phyloP scores from a whole-genome alignment of 768 basidiomycete genomes.

The Xanthoconium stramineum region DNA sequence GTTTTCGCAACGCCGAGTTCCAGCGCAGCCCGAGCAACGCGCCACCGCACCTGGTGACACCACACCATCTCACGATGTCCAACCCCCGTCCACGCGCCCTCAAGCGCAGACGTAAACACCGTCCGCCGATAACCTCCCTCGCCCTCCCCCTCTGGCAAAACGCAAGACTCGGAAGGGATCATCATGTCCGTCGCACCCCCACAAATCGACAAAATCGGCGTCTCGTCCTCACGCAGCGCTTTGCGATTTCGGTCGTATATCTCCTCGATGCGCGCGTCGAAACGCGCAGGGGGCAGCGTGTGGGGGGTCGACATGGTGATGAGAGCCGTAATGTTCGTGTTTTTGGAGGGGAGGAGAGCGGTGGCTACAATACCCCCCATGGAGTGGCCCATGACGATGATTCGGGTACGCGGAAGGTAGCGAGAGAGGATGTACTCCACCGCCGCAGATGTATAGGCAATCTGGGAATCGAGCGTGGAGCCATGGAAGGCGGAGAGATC shows the following conservation, averaged over 20 bases:
- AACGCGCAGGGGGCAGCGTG: constrained; percentile 79
- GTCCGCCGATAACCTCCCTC: constrained; percentile 47
- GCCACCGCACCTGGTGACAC: constrained; percentile 97
- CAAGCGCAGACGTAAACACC: constrained; percentile 82
- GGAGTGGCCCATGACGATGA: constrained; percentile 88
- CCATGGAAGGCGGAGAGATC: constrained; percentile 96
- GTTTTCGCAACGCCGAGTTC: constrained; percentile 48
- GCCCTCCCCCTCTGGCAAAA: constrained; percentile 40
- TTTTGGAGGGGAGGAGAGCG: constrained; percentile 62
- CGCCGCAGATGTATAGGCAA: constrained; percentile 64
- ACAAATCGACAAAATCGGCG: constrained; percentile 79
- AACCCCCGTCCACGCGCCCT: constrained; percentile 93
- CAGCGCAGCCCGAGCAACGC: constrained; percentile 74
- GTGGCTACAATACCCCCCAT: constrained; percentile 96
- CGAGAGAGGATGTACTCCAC: constrained; percentile 76
- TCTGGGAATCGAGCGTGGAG: constrained; percentile 80
- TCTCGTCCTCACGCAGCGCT: constrained; percentile 43
- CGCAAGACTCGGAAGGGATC: constrained; percentile 88
- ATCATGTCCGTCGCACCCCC: constrained; percentile 91
- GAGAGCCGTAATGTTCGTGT: constrained; percentile 71
- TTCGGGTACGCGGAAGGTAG: constrained; percentile 60
- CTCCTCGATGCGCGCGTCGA: constrained; percentile 76
- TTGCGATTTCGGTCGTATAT: constrained; percentile 55
- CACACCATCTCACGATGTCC: constrained; percentile 97
- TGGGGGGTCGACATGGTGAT: constrained; percentile 98